phyloP scores from a whole-genome alignment of 495 filamentous ascomycete genomes.

The Acidiella bohemica region DNA sequence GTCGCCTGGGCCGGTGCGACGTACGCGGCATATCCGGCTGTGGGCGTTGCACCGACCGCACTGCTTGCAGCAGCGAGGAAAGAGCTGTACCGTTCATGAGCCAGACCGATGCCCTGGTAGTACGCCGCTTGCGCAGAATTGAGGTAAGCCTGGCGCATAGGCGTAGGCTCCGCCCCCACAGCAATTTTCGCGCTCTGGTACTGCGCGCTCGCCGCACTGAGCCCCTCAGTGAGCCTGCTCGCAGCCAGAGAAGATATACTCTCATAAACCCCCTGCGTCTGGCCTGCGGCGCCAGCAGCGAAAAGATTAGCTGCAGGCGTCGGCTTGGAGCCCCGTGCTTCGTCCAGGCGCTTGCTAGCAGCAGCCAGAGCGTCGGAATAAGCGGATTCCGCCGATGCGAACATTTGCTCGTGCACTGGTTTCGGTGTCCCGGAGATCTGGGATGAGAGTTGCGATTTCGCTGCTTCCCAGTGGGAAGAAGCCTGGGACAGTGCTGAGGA shows the following conservation, averaged over 20 bases:
- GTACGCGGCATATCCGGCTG: slow-evolving; percentile 30
- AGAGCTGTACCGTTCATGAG: slow-evolving; percentile 62
- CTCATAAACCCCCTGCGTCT: slow-evolving; percentile 37
- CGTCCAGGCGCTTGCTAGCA: slow-evolving; percentile 44
- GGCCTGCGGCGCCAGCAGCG: slow-evolving; percentile 17
- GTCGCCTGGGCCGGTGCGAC: slow-evolving; percentile 34
- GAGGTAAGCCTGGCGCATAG: slow-evolving; percentile 41
- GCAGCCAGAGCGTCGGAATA: slow-evolving; percentile 53
- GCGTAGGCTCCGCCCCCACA: slow-evolving; percentile 42
- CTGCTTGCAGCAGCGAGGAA: slow-evolving; percentile 56
- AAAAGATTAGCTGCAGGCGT: slow-evolving; percentile 17
- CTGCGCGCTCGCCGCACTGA: slow-evolving; percentile 51
- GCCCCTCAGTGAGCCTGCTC: slow-evolving; percentile 48
- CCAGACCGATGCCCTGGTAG: slow-evolving; percentile 62
- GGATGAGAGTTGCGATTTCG: slow-evolving; percentile 48
- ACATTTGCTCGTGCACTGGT: slow-evolving; percentile 45
- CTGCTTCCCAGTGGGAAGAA: slow-evolving; percentile 49
- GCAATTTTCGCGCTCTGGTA: slow-evolving; percentile 46
- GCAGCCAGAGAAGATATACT: slow-evolving; percentile 53
- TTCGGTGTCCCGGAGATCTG: slow-evolving; percentile 55
- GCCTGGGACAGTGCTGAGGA: slow-evolving; percentile 46
- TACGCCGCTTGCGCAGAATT: slow-evolving; percentile 56
- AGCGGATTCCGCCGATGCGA: slow-evolving; percentile 52
- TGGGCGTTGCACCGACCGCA: slow-evolving; percentile 36
- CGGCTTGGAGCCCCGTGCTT: slow-evolving; percentile 32